phyloP scores from a whole-genome alignment of 2,329 filamentous ascomycete species.

The Hymenoscyphus fructigenus region DNA sequence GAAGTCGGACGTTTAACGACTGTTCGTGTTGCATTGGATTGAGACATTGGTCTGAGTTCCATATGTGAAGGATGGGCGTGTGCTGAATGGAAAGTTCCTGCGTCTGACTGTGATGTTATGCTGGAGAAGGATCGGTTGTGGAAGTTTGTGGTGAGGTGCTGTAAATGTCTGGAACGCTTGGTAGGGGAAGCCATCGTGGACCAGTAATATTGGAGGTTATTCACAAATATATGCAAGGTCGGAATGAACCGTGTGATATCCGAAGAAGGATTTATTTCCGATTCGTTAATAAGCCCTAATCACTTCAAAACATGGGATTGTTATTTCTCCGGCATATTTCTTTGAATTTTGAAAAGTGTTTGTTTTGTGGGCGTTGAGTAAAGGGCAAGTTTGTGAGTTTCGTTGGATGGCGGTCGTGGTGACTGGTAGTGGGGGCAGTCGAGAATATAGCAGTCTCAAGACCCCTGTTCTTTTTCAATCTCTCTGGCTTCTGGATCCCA shows the following conservation, averaged over 20 bases:
- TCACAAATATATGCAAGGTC: constrained; percentile 2
- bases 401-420: constrained; percentile 3
- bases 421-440: constrained; percentile 1
- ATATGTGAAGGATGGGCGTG: constrained; percentile 25
- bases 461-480: constrained; percentile 1
- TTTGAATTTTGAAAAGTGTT: not conserved
- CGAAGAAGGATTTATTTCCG: not conserved
- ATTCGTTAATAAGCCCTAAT: not conserved
- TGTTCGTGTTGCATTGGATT: constrained; percentile 6
- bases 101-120: constrained; percentile 30
- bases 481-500: constrained; percentile 5
- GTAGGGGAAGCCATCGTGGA: constrained; percentile 22
- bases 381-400: not conserved
- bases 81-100: constrained; percentile 35
- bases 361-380: constrained; percentile 9
- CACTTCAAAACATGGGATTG: not conserved
- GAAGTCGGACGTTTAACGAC: constrained; percentile 12
- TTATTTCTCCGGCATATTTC: not conserved
- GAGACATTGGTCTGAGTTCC: constrained; percentile 21
- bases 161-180: constrained; percentile 21
- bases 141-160: constrained; percentile 24
- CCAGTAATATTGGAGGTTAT: constrained; percentile 1
- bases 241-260: constrained; percentile 1
- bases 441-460: not conserved
- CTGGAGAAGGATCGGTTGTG: constrained; percentile 32